A percentile compares a stretch with the other conserved stretches of the same genome.
These are phyloP conservation scores for Lepidium aucheri DNA, from an alignment of 345 rosid species.

Conservation along the genomic window DNA sequence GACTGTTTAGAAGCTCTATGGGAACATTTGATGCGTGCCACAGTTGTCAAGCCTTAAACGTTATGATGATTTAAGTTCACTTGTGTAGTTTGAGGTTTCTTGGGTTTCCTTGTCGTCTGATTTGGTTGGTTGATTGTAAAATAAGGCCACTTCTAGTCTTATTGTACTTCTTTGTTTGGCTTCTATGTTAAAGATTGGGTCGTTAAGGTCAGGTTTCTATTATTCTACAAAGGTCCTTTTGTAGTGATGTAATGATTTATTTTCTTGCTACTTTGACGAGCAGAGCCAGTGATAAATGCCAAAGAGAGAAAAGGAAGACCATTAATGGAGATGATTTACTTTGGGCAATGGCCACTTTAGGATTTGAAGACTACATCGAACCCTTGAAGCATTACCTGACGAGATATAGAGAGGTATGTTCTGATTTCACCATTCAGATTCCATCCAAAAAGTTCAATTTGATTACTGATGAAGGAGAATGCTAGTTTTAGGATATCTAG, in stretches of 20 bases:
- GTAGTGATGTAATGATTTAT: conserved; percentile 9
- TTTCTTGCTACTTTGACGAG: conserved; percentile 4
- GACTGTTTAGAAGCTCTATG: neutral
- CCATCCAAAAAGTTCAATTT: neutral
- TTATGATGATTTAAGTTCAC: neutral
- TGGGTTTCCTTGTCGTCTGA: neutral
- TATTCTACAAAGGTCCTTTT: neutral
- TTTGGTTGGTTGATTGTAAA: neutral
- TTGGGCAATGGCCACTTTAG: conserved; percentile 96
- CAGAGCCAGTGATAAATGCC: conserved; percentile 98
- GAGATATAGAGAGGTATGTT: conserved; percentile 73
- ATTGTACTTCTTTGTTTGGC: neutral
- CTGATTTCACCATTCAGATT: neutral
- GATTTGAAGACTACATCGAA: conserved; percentile 93
- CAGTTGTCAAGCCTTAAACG: neutral
- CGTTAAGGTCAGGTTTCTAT: neutral
- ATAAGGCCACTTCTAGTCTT: neutral
- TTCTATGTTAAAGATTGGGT: neutral
- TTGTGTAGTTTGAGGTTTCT: neutral
- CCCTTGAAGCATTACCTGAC: conserved; percentile 73
- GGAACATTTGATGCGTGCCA: neutral
- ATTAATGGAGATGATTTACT: conserved; percentile 93
- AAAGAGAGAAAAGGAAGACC: conserved; percentile 96
- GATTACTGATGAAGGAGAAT: no score
- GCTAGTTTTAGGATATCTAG: no score